Evolutionary conservation across 129 eudicot genomes (phyloP).

Genomic region (Flaveria bidentis): DNA sequence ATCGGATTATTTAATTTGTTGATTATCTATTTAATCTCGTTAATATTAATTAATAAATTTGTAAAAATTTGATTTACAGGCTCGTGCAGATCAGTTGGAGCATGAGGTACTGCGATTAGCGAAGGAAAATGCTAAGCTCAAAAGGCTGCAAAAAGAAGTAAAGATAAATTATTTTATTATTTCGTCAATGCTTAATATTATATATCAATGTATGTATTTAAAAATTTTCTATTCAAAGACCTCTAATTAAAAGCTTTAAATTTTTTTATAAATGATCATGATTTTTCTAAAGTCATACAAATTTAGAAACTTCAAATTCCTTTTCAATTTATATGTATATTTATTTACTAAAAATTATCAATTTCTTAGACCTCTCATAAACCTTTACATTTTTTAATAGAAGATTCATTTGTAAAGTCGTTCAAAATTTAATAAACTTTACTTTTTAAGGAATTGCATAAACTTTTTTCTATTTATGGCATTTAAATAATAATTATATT

Average conservation of each 20-base stretch:
- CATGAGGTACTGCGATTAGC: slow-evolving; percentile 37
- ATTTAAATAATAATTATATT: background rate
- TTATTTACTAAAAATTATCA: background rate
- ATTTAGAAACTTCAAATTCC: background rate
- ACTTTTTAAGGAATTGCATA: background rate
- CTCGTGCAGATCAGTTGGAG: slow-evolving; percentile 49
- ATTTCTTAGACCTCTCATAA: background rate
- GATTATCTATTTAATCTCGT: background rate
- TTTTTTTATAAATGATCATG: background rate
- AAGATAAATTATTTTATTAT: slow-evolving; percentile 22
- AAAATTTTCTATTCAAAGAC: background rate
- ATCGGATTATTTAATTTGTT: background rate
- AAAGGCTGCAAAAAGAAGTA: slow-evolving; percentile 38
- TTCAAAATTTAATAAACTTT: background rate
- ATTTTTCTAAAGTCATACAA: background rate
- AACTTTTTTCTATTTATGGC: background rate
- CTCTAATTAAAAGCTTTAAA: background rate
- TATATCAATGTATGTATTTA: background rate
- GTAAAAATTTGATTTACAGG: slow-evolving; percentile 32
- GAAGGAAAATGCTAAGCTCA: slow-evolving; percentile 54
- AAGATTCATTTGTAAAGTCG: background rate
- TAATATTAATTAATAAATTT: background rate
- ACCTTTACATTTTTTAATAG: background rate
- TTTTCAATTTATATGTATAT: no score
- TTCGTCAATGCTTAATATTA: background rate